Evolutionary conservation across 805 yeast genomes (phyloP).

Genomic region (Martiniozyma abietophila): DNA sequence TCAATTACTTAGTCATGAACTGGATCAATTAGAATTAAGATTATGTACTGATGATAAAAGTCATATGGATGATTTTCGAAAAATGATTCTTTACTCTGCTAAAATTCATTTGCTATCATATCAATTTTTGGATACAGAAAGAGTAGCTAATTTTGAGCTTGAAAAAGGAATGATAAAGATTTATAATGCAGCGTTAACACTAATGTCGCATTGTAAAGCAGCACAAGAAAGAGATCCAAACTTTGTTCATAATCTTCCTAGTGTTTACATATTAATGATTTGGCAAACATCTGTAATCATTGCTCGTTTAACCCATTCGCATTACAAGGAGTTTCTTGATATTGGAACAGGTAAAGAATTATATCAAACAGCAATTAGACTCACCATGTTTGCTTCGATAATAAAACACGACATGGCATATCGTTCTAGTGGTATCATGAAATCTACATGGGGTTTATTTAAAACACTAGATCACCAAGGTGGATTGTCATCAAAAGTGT

Average conservation of each 20-base stretch:
- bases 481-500: conserved; percentile 34
- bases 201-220: conserved; percentile 56
- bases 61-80: conserved; percentile 57
- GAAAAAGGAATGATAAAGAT: conserved; percentile 66
- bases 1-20: conserved; percentile 57
- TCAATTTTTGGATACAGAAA: conserved; percentile 60
- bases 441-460: conserved; percentile 86
- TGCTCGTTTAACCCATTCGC: conserved; percentile 69
- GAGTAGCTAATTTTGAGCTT: conserved; percentile 46
- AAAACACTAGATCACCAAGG: conserved; percentile 52
- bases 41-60: conserved; percentile 30
- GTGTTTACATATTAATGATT: conserved; percentile 66
- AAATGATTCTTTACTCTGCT: conserved; percentile 59
- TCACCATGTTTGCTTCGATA: conserved; percentile 73
- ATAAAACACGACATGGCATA: conserved; percentile 88
- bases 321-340: conserved; percentile 58
- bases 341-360: conserved; percentile 60
- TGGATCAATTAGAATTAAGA: conserved; percentile 66
- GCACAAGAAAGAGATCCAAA: conserved; percentile 50
- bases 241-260: conserved; percentile 73
- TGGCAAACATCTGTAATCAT: conserved; percentile 92
- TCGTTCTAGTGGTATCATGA: conserved; percentile 88
- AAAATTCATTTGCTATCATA: conserved; percentile 78
- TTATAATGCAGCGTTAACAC: conserved; percentile 68
- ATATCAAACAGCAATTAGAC: conserved; percentile 54